phyloP scores from a whole-genome alignment of 176 grass and related monocot species.

The Raddia distichophylla region DNA sequence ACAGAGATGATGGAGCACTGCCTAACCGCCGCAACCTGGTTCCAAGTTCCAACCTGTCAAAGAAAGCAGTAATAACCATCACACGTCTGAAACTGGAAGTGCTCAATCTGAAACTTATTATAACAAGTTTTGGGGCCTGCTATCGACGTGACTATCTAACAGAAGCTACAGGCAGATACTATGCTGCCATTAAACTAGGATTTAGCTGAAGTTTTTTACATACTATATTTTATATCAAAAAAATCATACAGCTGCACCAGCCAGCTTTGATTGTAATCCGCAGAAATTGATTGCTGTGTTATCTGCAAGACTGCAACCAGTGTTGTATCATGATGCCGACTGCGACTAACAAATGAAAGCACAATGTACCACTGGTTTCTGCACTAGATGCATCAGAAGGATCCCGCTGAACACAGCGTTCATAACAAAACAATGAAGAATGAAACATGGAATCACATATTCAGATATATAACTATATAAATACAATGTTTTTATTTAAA shows the following conservation, averaged over 20 bases:
- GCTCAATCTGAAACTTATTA: not conserved
- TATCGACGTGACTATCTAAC: constrained; percentile 5
- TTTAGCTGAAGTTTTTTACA: not conserved
- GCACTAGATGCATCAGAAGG: constrained; percentile 6
- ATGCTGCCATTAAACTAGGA: not conserved
- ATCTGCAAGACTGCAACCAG: not conserved
- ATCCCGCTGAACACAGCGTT: not conserved
- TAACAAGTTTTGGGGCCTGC: not conserved
- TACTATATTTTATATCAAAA: not conserved
- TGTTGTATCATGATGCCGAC: not conserved
- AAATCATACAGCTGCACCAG: not conserved
- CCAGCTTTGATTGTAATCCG: not conserved
- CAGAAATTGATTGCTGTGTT: not conserved
- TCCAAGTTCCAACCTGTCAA: constrained; percentile 41
- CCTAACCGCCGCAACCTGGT: constrained; percentile 16
- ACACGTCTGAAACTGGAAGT: constrained; percentile 7
- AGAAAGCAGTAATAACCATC: constrained; percentile 28
- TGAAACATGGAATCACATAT: not conserved
- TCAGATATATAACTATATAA: not conserved
- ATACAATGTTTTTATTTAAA: not conserved
- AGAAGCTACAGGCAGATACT: not conserved
- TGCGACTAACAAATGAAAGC: constrained; percentile 14
- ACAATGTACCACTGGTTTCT: not conserved
- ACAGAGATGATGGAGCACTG: constrained; percentile 43
- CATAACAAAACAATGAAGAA: constrained; percentile 6